These are phyloP conservation scores for Escallonia rubra DNA, from an alignment of 129 eudicot species.

Conservation along the genomic window DNA sequence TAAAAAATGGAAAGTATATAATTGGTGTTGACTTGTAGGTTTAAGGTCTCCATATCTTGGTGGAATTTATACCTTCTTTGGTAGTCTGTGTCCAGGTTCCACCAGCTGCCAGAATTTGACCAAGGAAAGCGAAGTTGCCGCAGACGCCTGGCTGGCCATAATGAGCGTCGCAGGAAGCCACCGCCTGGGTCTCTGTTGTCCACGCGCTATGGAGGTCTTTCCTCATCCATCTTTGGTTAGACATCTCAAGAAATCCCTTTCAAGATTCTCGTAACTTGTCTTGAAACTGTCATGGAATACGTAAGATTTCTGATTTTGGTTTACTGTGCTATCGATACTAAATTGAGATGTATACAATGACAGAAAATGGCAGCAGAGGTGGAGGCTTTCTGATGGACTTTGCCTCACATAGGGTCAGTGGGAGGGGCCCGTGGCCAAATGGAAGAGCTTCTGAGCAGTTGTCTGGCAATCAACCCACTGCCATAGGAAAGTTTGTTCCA, in stretches of 20 bases:
- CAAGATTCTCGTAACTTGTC: not conserved
- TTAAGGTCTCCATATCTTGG: not conserved
- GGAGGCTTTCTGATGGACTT: slow-evolving; percentile 91
- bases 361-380: slow-evolving; percentile 46
- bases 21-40: not conserved
- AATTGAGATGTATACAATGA: not conserved
- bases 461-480: slow-evolving; percentile 23
- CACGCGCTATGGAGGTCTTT: slow-evolving; percentile 58
- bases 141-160: slow-evolving; percentile 90
- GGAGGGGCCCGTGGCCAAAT: slow-evolving; percentile 44
- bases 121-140: slow-evolving; percentile 93
- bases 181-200: slow-evolving; percentile 62
- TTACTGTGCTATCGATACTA: not conserved
- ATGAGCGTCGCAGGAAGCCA: slow-evolving; percentile 96
- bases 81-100: slow-evolving; percentile 49
- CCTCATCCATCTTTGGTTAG: slow-evolving; percentile 62
- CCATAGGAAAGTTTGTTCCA: slow-evolving; percentile 37
- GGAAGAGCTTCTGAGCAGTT: slow-evolving; percentile 23
- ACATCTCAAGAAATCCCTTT: not conserved
- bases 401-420: slow-evolving; percentile 37
- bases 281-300: not conserved
- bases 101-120: slow-evolving; percentile 85
- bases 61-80: slow-evolving; percentile 5
- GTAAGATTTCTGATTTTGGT: not conserved
- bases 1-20: too few species aligned